Percentiles rank a stretch among this genome's conserved stretches.
Conservation (phyloP, 2,329 filamentous ascomycete genomes). For the Fusarium temperatum region DNA sequence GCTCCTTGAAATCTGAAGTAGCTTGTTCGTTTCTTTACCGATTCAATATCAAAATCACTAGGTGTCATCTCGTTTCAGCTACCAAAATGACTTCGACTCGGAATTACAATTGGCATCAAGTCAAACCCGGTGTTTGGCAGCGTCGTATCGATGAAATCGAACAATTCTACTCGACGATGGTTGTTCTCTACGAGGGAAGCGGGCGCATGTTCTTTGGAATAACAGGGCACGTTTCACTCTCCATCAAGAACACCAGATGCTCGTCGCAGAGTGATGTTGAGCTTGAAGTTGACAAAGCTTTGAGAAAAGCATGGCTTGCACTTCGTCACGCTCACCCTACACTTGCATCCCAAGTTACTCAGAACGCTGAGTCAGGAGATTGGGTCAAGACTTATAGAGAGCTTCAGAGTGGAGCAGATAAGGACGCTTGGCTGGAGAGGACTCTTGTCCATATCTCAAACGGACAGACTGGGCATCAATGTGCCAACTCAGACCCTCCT, state of each 20-base stretch:
- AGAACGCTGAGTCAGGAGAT: conserved; percentile 19
- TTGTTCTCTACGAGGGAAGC: conserved; percentile 47
- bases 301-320: conserved; percentile 47
- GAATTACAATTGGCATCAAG: conserved; percentile 38
- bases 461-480: conserved; percentile 43
- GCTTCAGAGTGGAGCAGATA: not conserved
- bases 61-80: rapidly evolving
- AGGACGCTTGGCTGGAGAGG: conserved; percentile 41
- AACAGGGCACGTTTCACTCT: conserved; percentile 49
- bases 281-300: conserved; percentile 40
- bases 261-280: not conserved
- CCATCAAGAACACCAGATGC: not conserved
- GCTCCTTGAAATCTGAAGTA: not conserved
- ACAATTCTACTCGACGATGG: conserved; percentile 51
- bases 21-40: rapidly evolving
- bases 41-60: rapidly evolving
- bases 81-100: not conserved
- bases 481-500: conserved; percentile 49
- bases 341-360: conserved; percentile 43
- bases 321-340: conserved; percentile 48
- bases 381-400: conserved; percentile 43
- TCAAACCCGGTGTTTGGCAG: conserved; percentile 43
- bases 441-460: conserved; percentile 43
- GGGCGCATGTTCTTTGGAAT: conserved; percentile 54
- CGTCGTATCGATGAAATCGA: conserved; percentile 54